phyloP scores from a whole-genome alignment of 2,329 filamentous ascomycete species.

The Hypoxylon rubiginosum region DNA sequence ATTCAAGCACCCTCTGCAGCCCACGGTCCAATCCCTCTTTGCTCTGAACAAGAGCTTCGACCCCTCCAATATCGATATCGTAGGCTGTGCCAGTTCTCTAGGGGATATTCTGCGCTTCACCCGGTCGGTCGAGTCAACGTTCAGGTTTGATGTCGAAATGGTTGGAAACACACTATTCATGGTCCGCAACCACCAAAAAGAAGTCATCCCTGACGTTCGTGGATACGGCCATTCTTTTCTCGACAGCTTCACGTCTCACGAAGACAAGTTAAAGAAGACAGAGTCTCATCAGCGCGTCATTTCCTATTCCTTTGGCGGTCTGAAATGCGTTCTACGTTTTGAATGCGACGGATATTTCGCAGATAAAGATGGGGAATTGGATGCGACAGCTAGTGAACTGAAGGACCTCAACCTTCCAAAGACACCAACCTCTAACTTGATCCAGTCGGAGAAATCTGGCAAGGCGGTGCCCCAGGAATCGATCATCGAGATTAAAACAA shows the following conservation, averaged over 20 bases:
- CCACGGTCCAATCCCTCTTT: slow-evolving; percentile 44
- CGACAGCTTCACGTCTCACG: slow-evolving; percentile 41
- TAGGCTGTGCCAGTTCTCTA: slow-evolving; percentile 46
- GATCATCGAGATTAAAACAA: slow-evolving; percentile 46
- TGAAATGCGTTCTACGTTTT: slow-evolving; percentile 46
- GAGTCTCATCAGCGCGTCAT: slow-evolving; percentile 47
- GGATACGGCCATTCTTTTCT: slow-evolving; percentile 46
- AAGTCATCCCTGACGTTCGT: slow-evolving; percentile 43
- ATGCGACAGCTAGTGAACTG: slow-evolving; percentile 5
- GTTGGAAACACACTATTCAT: slow-evolving; percentile 47
- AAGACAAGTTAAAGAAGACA: slow-evolving; percentile 14
- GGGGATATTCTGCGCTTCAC: slow-evolving; percentile 45
- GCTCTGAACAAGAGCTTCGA: slow-evolving; percentile 40
- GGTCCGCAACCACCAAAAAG: slow-evolving; percentile 37
- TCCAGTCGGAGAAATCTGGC: slow-evolving; percentile 25
- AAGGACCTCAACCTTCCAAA: slow-evolving; percentile 4
- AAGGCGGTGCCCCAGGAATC: slow-evolving; percentile 34
- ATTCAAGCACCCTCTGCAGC: slow-evolving; percentile 44
- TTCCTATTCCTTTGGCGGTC: slow-evolving; percentile 42
- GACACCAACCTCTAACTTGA: slow-evolving; percentile 6
- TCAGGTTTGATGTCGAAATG: slow-evolving; percentile 46
- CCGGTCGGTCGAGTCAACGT: slow-evolving; percentile 40
- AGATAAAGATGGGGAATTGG: slow-evolving; percentile 8
- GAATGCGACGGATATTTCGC: slow-evolving; percentile 44
- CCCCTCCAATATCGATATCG: slow-evolving; percentile 40